phyloP scores from a whole-genome alignment of 805 yeast species.

The Lachancea meyersii region DNA sequence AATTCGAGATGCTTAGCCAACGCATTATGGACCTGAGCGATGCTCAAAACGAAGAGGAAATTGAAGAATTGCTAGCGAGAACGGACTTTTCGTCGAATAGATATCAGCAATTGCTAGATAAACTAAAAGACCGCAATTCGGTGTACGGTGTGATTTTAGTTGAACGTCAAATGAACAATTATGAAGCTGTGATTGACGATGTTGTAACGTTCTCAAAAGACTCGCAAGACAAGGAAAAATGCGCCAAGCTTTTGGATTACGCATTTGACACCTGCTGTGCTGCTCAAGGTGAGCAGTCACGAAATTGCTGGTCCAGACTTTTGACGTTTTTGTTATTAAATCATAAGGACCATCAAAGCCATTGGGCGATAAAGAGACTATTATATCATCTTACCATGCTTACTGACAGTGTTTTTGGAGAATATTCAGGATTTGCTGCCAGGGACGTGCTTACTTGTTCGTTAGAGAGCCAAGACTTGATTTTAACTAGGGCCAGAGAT shows the following conservation, averaged over 20 bases:
- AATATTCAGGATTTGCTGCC: conserved; percentile 37
- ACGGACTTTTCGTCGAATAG: conserved; percentile 15
- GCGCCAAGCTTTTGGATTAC: conserved; percentile 11
- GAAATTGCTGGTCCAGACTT: conserved; percentile 21
- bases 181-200: conserved; percentile 16
- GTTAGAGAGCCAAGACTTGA: conserved; percentile 42
- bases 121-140: conserved; percentile 12
- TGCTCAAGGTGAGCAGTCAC: conserved; percentile 7
- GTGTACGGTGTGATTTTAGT: conserved; percentile 19
- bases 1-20: conserved; percentile 9
- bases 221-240: background rate
- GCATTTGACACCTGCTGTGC: conserved; percentile 12
- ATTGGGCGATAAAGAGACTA: conserved; percentile 16
- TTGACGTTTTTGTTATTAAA: conserved; percentile 19
- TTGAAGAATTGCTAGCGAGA: conserved; percentile 16
- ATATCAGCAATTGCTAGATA: conserved; percentile 9
- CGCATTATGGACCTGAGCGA: conserved; percentile 20
- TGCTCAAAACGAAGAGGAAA: conserved; percentile 5
- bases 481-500: conserved; percentile 50
- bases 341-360: conserved; percentile 15
- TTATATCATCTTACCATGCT: conserved; percentile 20
- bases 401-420: conserved; percentile 13
- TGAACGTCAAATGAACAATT: conserved; percentile 15
- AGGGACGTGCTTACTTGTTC: conserved; percentile 50
- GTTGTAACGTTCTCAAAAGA: conserved; percentile 12